Percentiles rank a stretch among this genome's conserved stretches.
Evolutionary conservation across 2,329 filamentous ascomycete genomes (phyloP).

Genomic region (Didymella keratinophila): DNA sequence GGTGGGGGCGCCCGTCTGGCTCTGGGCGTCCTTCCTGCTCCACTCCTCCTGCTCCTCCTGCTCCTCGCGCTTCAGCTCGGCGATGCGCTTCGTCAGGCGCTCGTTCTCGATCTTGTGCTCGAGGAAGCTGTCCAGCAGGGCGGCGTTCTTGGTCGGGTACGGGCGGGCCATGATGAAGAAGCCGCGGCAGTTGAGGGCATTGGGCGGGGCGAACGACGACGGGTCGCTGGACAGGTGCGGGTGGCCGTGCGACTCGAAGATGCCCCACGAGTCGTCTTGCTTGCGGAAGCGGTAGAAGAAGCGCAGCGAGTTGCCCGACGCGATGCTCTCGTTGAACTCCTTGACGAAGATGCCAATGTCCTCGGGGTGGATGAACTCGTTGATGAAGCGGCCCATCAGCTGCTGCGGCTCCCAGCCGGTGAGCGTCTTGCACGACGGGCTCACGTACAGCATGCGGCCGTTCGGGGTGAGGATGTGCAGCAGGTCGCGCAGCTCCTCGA

Average conservation of each 20-base stretch:
- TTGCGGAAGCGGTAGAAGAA: constrained; percentile 87
- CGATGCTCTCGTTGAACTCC: constrained; percentile 89
- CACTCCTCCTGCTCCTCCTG: constrained; percentile 77
- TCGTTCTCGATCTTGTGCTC: constrained; percentile 98
- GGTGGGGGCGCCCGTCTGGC: constrained; percentile 7
- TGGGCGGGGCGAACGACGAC: constrained; percentile 68
- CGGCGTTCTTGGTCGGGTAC: constrained; percentile 87
- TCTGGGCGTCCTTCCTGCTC: constrained; percentile 64
- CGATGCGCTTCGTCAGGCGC: constrained; percentile 81
- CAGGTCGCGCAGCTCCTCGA: constrained; percentile 89
- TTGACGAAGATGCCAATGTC: constrained; percentile 83
- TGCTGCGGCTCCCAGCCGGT: constrained; percentile 78
- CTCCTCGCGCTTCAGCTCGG: constrained; percentile 85
- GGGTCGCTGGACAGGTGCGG: constrained; percentile 80
- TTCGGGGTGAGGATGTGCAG: constrained; percentile 86
- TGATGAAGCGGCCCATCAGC: constrained; percentile 77
- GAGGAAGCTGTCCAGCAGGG: constrained; percentile 87
- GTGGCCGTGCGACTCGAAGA: constrained; percentile 93
- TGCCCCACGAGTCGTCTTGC: constrained; percentile 74
- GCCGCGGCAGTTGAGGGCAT: constrained; percentile 74
- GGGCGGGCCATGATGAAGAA: constrained; percentile 93
- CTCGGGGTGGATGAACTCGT: constrained; percentile 84
- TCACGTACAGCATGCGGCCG: constrained; percentile 85
- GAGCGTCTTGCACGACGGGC: constrained; percentile 75
- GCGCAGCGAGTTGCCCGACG: constrained; percentile 77